phyloP scores from a whole-genome alignment of 2,329 filamentous ascomycete species.

The Botrytis porri region DNA sequence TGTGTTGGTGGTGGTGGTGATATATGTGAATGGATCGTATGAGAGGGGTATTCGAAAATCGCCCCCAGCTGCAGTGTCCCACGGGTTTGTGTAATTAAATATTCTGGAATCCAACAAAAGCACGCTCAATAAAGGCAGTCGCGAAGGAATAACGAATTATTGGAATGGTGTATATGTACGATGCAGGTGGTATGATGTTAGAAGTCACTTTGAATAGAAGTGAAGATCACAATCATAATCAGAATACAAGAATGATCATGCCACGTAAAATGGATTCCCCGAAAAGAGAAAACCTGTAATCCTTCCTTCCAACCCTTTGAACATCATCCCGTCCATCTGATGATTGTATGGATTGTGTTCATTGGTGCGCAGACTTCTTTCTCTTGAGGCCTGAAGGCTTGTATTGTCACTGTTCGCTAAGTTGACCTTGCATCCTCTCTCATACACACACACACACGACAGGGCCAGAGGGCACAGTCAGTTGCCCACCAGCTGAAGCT shows the following conservation, averaged over 20 bases:
- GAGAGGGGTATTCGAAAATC: constrained; percentile 7
- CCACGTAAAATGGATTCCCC: constrained; percentile 9
- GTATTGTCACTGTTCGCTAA: not conserved
- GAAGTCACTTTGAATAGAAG: not conserved
- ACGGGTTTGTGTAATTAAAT: not conserved
- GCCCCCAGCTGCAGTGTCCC: not conserved
- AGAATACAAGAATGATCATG: not conserved
- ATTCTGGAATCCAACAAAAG: not conserved
- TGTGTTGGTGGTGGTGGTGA: not conserved
- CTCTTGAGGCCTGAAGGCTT: not conserved
- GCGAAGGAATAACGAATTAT: not conserved
- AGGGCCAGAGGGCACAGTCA: not conserved
- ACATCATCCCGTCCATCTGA: not conserved
- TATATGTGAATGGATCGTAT: not conserved
- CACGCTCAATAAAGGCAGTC: not conserved
- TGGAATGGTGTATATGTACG: not conserved
- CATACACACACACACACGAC: no score
- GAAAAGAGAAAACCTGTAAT: not conserved
- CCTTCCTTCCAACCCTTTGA: not conserved
- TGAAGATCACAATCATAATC: not conserved
- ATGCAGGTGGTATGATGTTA: not conserved
- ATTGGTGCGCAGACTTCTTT: constrained; percentile 1
- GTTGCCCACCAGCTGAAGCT: not conserved
- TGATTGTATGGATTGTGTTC: not conserved
- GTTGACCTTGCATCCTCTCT: not conserved